phyloP scores from a whole-genome alignment of 495 filamentous ascomycete genomes.

The Penicillium fimorum region DNA sequence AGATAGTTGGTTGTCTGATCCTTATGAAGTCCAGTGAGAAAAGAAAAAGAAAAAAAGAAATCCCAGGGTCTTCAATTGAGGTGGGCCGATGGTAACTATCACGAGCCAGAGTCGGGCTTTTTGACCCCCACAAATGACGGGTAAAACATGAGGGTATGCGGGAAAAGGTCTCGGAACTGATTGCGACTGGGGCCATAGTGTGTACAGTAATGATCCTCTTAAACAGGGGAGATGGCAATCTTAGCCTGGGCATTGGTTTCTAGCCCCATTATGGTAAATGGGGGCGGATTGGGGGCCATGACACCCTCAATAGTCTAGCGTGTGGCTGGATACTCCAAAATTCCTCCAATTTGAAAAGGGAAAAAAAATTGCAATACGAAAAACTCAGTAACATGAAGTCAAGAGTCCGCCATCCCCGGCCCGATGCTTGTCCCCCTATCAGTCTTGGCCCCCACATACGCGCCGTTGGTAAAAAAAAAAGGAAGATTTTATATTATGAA shows the following conservation, averaged over 20 bases:
- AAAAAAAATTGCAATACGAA: constrained; percentile 1
- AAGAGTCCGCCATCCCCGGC: constrained; percentile 5
- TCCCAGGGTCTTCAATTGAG: constrained; percentile 4
- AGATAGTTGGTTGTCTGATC: neutral
- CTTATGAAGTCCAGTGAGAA: neutral
- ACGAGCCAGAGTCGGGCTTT: constrained; percentile 12
- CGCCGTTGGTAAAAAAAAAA: constrained; percentile 18
- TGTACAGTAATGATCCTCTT: constrained; percentile 8
- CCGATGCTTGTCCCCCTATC: constrained; percentile 12
- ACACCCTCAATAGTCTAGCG: neutral
- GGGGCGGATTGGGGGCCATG: constrained; percentile 14
- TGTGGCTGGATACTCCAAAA: neutral
- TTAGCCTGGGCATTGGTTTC: constrained; percentile 8
- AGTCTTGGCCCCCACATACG: constrained; percentile 25
- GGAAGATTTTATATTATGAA: neutral
- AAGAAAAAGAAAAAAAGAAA: neutral
- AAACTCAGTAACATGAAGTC: neutral
- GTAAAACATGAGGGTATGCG: neutral
- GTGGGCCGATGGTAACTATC: constrained; percentile 17
- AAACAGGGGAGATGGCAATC: neutral
- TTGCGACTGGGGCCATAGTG: constrained; percentile 9
- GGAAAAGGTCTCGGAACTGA: neutral
- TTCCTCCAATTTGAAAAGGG: neutral
- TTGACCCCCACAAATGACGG: constrained; percentile 13
- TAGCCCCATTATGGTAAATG: constrained; percentile 11